Conservation (phyloP, 2,329 filamentous ascomycete genomes). For the Teratosphaeria epicoccoides region DNA sequence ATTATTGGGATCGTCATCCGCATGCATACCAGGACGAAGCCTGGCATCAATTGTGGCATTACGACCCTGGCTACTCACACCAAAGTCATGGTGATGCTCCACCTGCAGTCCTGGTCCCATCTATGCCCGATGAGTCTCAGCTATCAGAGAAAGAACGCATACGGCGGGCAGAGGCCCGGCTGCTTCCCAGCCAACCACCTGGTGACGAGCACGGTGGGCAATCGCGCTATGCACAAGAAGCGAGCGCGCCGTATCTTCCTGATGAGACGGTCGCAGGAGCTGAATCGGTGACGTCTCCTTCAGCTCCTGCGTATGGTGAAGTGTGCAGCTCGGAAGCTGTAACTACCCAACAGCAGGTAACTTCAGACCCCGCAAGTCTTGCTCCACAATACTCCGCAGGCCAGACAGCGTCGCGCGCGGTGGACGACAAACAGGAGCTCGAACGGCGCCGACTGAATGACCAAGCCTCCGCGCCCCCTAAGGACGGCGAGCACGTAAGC, state of each 20-base stretch:
- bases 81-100: constrained; percentile 10
- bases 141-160: constrained; percentile 75
- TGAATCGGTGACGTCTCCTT: constrained; percentile 12
- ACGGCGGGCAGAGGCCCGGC: constrained; percentile 62
- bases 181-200: constrained; percentile 72
- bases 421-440: constrained; percentile 71
- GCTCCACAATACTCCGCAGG: neutral
- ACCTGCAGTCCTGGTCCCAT: constrained; percentile 38
- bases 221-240: constrained; percentile 19
- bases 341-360: neutral
- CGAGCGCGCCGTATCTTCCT: constrained; percentile 24
- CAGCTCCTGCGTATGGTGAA: constrained; percentile 10
- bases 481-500: constrained; percentile 1
- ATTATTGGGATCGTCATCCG: neutral
- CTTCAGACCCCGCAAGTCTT: neutral
- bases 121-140: constrained; percentile 47
- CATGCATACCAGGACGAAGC: neutral
- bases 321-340: constrained; percentile 1
- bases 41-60: neutral
- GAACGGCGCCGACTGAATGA: constrained; percentile 40
- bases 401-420: constrained; percentile 13
- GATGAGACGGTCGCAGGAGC: constrained; percentile 10
- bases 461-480: constrained; percentile 32
- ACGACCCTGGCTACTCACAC: neutral
- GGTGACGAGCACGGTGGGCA: constrained; percentile 29